Evolutionary conservation across 805 yeast genomes (phyloP), one percentile per base, ranked within the genome.

Genomic region (Starmerella floricola): DNA sequence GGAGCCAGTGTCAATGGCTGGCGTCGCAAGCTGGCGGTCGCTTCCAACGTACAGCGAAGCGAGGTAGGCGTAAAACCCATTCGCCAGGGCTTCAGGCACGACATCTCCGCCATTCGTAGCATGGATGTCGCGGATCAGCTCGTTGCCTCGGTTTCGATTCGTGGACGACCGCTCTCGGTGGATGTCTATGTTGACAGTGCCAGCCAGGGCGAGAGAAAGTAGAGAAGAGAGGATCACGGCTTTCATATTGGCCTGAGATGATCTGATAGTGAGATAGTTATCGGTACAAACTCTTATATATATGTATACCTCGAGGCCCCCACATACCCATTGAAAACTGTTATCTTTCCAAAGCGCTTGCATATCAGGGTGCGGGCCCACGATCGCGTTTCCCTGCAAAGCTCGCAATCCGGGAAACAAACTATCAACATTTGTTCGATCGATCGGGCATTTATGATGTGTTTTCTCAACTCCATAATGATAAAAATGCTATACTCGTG

Each of bases 1-100:
- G 0, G 84, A 76, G 3, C 86, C 86, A 1, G 86, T 79, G 53
- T 79, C 88, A 13, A 79, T 54, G 31, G 74, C 55, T 5, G 77
- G 74, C 2, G 62, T 62, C 6, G 77, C 65, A 3, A 60, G 50
- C 50, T 77, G 78, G 1, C 60, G 53, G 3, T 76, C 68, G 0
- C 83, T 71, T 10, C 91, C 88, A 6, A 81, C 37, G 19, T 56
- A 38, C 27, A 65, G 48, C 26, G 52, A 47, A 6, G 63, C 58
- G 40, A 43, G 44, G 48, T 62, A 62, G 31, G 43, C 54, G 18
- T 50, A 42, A 31, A 42, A 45, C 2, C 39, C 49, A 15, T 45
- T 42, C 11, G 16, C 61, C 48, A 3, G 74, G 2, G 31, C 5
- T 27, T 37, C 48, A n/a, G 46, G 42, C 3, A 45, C 24, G 6